Conservation (phyloP, 1,284 basidiomycete genomes). For the Coriolopsis trogii region DNA sequence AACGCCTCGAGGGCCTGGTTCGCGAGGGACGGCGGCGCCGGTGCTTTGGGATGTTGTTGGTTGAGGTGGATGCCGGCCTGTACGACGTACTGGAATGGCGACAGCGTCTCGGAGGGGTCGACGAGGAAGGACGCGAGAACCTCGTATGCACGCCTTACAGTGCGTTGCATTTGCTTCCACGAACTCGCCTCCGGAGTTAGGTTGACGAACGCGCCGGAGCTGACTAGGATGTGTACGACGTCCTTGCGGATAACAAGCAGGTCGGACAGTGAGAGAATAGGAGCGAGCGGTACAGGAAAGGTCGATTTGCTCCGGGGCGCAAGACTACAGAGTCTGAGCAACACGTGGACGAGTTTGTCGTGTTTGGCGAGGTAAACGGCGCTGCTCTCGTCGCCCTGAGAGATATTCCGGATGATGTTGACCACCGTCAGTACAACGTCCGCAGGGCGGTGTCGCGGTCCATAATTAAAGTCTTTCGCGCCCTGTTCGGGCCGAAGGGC, state of each 20-base stretch:
- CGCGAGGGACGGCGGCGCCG: slow-evolving; percentile 57
- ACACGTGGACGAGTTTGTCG: slow-evolving; percentile 62
- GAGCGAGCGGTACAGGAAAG: slow-evolving; percentile 47
- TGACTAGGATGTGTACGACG: slow-evolving; percentile 71
- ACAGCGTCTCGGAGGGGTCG: slow-evolving; percentile 67
- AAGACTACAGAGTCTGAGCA: slow-evolving; percentile 68
- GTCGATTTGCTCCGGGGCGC: slow-evolving; percentile 42
- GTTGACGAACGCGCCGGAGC: slow-evolving; percentile 58
- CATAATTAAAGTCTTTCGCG: slow-evolving; percentile 46
- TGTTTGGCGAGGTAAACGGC: slow-evolving; percentile 67
- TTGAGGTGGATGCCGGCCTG: slow-evolving; percentile 47
- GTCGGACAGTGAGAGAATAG: slow-evolving; percentile 69
- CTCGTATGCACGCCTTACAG: slow-evolving; percentile 62
- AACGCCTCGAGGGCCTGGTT: slow-evolving; percentile 86
- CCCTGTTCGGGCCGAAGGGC: slow-evolving; percentile 51
- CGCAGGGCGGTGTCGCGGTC: slow-evolving; percentile 63
- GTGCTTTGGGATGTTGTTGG: slow-evolving; percentile 40
- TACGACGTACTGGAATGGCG: slow-evolving; percentile 60
- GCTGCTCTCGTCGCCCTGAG: slow-evolving; percentile 72
- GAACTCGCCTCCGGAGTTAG: slow-evolving; percentile 42
- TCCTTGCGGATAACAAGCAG: slow-evolving; percentile 81
- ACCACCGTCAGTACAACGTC: slow-evolving; percentile 73
- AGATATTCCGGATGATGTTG: slow-evolving; percentile 88
- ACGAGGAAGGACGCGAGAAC: slow-evolving; percentile 79
- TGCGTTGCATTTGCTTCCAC: slow-evolving; percentile 40